These are phyloP conservation scores for Corynascus novoguineensis DNA, from an alignment of 495 filamentous ascomycete species.

Conservation along the genomic window DNA sequence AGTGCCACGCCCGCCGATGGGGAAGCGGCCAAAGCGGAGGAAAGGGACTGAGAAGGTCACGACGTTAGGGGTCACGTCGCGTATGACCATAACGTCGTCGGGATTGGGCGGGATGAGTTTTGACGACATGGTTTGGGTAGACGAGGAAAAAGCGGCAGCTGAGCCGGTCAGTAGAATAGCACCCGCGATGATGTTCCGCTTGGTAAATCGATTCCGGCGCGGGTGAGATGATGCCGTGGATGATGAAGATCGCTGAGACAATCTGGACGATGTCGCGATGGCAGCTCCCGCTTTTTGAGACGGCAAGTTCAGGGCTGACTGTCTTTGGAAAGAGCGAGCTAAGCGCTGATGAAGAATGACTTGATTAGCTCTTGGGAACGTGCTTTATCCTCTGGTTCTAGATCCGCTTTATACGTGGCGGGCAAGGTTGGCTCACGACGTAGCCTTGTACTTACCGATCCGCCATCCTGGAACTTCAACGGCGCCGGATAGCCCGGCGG, in stretches of 20 bases:
- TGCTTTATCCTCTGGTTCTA: not conserved
- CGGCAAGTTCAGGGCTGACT: not conserved
- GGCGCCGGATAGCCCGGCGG: not conserved
- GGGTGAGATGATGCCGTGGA: not conserved
- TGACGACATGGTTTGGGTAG: conserved; percentile 34
- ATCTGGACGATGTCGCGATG: not conserved
- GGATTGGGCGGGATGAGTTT: conserved; percentile 56
- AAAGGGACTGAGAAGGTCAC: conserved; percentile 83
- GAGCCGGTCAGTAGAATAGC: not conserved
- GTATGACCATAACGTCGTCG: conserved; percentile 77
- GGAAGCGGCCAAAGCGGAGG: conserved; percentile 68
- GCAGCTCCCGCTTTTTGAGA: not conserved
- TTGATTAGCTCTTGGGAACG: not conserved
- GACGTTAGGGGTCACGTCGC: conserved; percentile 71
- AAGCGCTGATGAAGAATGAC: not conserved
- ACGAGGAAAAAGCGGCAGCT: not conserved
- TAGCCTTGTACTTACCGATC: conserved; percentile 3
- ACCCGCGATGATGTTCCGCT: not conserved
- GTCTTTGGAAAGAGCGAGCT: not conserved
- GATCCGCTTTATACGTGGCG: not conserved
- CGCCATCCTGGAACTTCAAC: not conserved
- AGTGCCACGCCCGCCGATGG: conserved; percentile 82
- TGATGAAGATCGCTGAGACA: no score
- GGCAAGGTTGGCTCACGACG: not conserved
- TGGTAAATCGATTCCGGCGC: not conserved